Conservation (phyloP, 176 grass and related monocot species). For the Melocanna baccifera region DNA sequence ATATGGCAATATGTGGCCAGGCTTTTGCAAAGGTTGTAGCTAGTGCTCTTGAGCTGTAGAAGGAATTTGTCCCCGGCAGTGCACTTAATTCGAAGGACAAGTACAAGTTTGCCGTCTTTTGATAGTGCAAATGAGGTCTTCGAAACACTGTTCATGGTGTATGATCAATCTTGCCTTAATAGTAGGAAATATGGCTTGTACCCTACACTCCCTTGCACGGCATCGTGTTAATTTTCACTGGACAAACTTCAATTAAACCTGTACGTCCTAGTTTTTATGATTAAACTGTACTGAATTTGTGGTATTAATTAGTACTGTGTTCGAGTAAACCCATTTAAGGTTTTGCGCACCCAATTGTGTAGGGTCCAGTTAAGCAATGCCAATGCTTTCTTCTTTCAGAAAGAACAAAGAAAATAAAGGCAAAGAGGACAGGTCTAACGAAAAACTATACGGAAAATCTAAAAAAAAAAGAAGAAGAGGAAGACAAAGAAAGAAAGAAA, state of each 20-base stretch:
- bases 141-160: neutral
- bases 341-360: neutral
- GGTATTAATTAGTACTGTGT: neutral
- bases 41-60: neutral
- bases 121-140: neutral
- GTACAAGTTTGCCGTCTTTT: neutral
- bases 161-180: neutral
- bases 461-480: neutral
- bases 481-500: neutral
- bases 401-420: neutral
- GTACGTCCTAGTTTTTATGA: neutral
- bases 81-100: neutral
- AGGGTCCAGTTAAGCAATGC: neutral
- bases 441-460: neutral
- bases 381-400: neutral
- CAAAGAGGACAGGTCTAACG: neutral
- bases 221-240: neutral
- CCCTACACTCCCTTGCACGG: neutral
- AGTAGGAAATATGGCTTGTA: neutral
- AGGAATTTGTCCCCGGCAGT: neutral
- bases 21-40: neutral
- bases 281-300: neutral
- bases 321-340: neutral
- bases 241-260: neutral
- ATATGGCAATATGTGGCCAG: neutral